Percentiles rank a stretch among this genome's conserved stretches.
phyloP scores from a whole-genome alignment of 371 early-diverging fungal species.

The Gilbertella persicaria region DNA sequence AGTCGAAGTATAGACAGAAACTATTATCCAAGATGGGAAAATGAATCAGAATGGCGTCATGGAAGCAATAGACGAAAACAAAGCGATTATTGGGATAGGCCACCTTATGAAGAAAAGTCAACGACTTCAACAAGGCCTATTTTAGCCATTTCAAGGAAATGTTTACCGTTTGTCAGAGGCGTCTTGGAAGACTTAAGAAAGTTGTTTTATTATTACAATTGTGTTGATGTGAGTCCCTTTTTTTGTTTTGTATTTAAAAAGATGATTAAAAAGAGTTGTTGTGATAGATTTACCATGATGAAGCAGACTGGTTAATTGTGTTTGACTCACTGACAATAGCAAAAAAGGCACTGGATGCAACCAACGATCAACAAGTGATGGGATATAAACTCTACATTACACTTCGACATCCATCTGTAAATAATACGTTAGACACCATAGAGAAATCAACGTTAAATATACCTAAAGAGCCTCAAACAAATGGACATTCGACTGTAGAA shows the following conservation, averaged over 20 bases:
- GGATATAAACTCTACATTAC: constrained; percentile 49
- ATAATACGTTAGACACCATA: not conserved
- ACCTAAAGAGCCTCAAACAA: constrained; percentile 17
- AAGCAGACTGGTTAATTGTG: constrained; percentile 59
- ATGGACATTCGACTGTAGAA: not conserved
- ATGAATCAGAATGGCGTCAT: constrained; percentile 10
- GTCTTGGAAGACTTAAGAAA: constrained; percentile 50
- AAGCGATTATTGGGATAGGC: constrained; percentile 25
- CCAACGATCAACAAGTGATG: constrained; percentile 43
- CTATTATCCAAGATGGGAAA: constrained; percentile 21
- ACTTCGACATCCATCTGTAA: constrained; percentile 30
- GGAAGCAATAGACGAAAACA: constrained; percentile 13
- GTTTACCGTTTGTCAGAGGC: constrained; percentile 55
- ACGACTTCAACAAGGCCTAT: constrained; percentile 8
- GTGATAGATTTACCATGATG: constrained; percentile 52
- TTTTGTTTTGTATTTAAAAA: not conserved
- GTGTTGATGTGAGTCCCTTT: constrained; percentile 43
- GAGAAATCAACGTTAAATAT: not conserved
- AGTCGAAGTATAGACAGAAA: constrained; percentile 29
- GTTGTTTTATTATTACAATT: constrained; percentile 39
- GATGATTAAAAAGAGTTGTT: not conserved
- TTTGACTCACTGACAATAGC: constrained; percentile 59
- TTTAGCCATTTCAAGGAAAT: constrained; percentile 54
- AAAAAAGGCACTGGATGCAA: constrained; percentile 47
- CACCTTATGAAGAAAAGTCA: constrained; percentile 14